Conservation (phyloP, 352 stramenopile species). For the Pythium phragmiticola region DNA sequence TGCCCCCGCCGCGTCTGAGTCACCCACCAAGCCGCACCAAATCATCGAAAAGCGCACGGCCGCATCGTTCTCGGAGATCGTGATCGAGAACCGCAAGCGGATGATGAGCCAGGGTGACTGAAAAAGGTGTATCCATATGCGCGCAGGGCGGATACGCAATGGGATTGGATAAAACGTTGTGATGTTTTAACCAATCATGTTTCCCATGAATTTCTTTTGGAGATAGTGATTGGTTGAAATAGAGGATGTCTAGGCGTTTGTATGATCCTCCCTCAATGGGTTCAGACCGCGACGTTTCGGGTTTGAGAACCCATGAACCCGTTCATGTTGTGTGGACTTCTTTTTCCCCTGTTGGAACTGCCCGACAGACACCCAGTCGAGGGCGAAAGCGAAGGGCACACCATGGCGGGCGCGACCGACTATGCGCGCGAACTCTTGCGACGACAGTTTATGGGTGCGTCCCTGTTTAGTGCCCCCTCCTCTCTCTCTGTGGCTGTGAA, state of each 20-base stretch:
- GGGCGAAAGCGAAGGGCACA: not conserved
- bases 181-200: not conserved
- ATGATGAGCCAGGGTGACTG: not conserved
- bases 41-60: conserved; percentile 54
- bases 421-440: conserved; percentile 81
- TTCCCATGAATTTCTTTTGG: not conserved
- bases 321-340: conserved; percentile 12
- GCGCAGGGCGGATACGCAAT: conserved; percentile 12
- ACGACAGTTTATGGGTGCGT: conserved; percentile 79
- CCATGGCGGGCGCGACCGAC: conserved; percentile 33
- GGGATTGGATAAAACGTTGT: conserved; percentile 9
- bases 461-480: not conserved
- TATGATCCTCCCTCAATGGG: not conserved
- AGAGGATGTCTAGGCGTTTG: not conserved
- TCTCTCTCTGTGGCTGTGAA: not conserved
- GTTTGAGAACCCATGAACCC: conserved; percentile 10
- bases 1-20: not conserved
- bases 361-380: conserved; percentile 5
- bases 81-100: conserved; percentile 42
- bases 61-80: conserved; percentile 57
- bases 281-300: conserved; percentile 1
- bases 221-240: not conserved
- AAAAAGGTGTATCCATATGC: conserved; percentile 18
- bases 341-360: conserved; percentile 14
- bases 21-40: not conserved